A percentile compares a stretch with the other conserved stretches of the same genome.
Evolutionary conservation across 2,329 filamentous ascomycete species (phyloP).

Genomic region (Teratosphaeria viscida): DNA sequence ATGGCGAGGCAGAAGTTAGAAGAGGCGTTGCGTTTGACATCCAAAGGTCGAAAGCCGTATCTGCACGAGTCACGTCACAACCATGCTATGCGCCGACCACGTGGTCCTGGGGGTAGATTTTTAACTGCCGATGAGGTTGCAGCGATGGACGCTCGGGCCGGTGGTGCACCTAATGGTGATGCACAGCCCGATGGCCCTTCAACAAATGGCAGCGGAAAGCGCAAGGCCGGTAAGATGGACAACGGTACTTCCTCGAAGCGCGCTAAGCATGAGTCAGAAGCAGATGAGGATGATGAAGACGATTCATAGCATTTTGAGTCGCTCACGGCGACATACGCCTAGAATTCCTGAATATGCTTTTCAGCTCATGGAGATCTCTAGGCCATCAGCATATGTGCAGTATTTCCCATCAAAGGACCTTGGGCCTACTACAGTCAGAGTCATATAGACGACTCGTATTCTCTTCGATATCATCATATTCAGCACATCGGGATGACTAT

Average conservation of each 20-base stretch:
- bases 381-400: neutral
- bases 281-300: slow-evolving; percentile 33
- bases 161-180: neutral
- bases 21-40: slow-evolving; percentile 81
- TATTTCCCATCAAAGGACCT: neutral
- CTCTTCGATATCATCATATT: neutral
- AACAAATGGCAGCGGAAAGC: slow-evolving; percentile 33
- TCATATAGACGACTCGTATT: neutral
- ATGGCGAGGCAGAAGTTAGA: slow-evolving; percentile 90
- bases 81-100: slow-evolving; percentile 90
- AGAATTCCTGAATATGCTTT: neutral
- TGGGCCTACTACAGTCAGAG: neutral
- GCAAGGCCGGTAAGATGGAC: slow-evolving; percentile 33
- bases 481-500: neutral
- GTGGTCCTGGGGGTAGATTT: slow-evolving; percentile 90
- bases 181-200: slow-evolving; percentile 1
- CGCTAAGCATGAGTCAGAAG: slow-evolving; percentile 19
- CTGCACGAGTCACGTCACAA: slow-evolving; percentile 96
- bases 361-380: neutral
- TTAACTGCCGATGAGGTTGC: slow-evolving; percentile 93
- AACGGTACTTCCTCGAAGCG: slow-evolving; percentile 19
- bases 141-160: slow-evolving; percentile 52
- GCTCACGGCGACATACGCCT: neutral
- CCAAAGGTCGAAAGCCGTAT: slow-evolving; percentile 92
- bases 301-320: slow-evolving; percentile 9